Base-by-base conservation (phyloP, 306 rosid genomes). In the Nissolia schottii region DNA sequence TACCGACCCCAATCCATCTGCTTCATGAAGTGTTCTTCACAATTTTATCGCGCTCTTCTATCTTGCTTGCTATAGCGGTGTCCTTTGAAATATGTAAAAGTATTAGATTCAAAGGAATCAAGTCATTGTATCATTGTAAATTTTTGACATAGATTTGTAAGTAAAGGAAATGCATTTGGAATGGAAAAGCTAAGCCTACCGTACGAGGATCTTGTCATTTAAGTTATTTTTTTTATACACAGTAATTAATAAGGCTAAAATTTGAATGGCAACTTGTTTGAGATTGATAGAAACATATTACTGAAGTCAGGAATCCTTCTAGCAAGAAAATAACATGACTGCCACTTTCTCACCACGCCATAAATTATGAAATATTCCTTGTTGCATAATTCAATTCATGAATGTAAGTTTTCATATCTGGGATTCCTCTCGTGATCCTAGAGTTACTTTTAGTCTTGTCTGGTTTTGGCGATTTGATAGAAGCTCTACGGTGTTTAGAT, bases 1-100 rank as follows among this genome's bases (percentile, higher is more conserved):
- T 46, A 61, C 80, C 37, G 77, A 83, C 63, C 78, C 92, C 70
- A 66, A 59, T 18, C 68, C 86, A 8, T 28, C 89, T 24, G 55
- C 82, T 28, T 79, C 72, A 5, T 84, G 79, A 81, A 34, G 60
- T n/a, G n/a, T 64, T 58, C 38, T 46, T 62, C 57, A 51, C 22
- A 81, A 77, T 71, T 71, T 64, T 45, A 79, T 45, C 71, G 67
- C 37, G 40, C 25, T 64, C 67, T 80, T 71, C 71, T 50, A 40
- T 62, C 70, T 56, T 56, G 74, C 48, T 63, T 63, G 80, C 53
- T 61, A 77, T 61, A 80, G 69, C 76, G 62, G 68, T n/a, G 70
- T 70, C 86, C 77, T 58, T 81, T 73, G 81, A 81, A 76, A 56
- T 74, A 71, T 64, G 85, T 75, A 15, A 34, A 53, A 59, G 64